phyloP scores from a whole-genome alignment of 305 asterid species.

The Fraxinus ornus region DNA sequence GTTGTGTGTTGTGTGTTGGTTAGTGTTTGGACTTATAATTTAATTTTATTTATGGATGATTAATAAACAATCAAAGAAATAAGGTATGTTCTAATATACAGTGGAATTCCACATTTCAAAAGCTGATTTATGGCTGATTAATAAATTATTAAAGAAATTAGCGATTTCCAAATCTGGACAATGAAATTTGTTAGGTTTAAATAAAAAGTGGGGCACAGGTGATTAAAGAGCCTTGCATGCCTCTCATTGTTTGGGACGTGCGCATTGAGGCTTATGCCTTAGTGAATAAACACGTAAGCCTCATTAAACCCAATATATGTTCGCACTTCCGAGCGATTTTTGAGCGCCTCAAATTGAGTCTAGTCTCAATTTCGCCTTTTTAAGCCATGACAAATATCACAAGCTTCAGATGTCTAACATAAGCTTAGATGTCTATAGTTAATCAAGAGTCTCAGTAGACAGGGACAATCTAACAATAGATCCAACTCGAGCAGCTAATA shows the following conservation, averaged over 20 bases:
- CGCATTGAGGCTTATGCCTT: background rate
- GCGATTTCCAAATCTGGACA: background rate
- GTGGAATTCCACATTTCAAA: background rate
- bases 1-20: background rate
- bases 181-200: background rate
- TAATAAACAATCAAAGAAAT: background rate
- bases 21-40: background rate
- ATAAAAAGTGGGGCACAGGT: background rate
- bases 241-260: background rate
- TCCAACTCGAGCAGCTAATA: background rate
- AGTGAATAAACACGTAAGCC: background rate
- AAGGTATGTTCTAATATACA: background rate
- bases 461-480: background rate
- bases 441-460: background rate
- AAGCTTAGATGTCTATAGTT: background rate
- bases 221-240: background rate
- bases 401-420: background rate
- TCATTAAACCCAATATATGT: background rate
- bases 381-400: background rate
- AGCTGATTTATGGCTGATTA: background rate
- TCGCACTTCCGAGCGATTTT: background rate
- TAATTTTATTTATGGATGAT: background rate
- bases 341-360: background rate
- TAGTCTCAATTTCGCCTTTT: background rate
- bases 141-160: background rate